A percentile compares a stretch with the other conserved stretches of the same genome.
These are phyloP conservation scores for Bretziella fagacearum DNA, from an alignment of 2,329 filamentous ascomycete species.

Conservation along the genomic window DNA sequence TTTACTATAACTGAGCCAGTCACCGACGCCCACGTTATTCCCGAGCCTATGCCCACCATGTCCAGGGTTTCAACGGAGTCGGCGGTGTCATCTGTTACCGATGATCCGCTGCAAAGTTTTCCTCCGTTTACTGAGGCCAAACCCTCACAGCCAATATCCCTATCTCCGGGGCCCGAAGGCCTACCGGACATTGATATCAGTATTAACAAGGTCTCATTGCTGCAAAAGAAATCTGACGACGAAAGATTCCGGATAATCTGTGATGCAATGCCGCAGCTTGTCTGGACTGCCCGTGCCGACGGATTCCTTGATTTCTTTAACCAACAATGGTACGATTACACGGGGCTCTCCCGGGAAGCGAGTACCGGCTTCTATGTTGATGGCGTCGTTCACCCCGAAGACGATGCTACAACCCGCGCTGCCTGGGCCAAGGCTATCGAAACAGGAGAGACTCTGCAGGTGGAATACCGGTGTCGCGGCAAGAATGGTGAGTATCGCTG, in stretches of 20 bases:
- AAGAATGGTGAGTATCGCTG: slow-evolving; percentile 57
- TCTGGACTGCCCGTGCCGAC: slow-evolving; percentile 56
- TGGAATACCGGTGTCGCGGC: slow-evolving; percentile 53
- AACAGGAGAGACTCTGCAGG: slow-evolving; percentile 52
- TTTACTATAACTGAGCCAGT: slow-evolving; percentile 43
- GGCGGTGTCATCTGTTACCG: background rate
- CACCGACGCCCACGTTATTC: slow-evolving; percentile 18
- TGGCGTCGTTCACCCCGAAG: slow-evolving; percentile 52
- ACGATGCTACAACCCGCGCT: slow-evolving; percentile 36
- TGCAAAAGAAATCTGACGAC: slow-evolving; percentile 59
- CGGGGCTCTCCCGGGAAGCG: slow-evolving; percentile 45
- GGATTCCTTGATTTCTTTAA: slow-evolving; percentile 59
- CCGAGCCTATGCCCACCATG: background rate
- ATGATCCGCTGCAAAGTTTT: background rate
- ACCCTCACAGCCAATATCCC: background rate
- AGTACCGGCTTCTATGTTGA: slow-evolving; percentile 47
- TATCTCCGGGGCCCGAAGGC: slow-evolving; percentile 3
- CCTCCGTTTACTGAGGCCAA: background rate
- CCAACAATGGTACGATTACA: slow-evolving; percentile 64
- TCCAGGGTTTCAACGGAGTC: slow-evolving; percentile 25
- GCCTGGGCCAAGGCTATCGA: slow-evolving; percentile 45
- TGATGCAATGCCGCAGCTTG: slow-evolving; percentile 53
- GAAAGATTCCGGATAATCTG: slow-evolving; percentile 59
- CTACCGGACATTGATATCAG: background rate
- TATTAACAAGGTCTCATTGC: slow-evolving; percentile 37